Conservation (phyloP, 208 protist genomes). For the Wallacemonas sp. region DNA sequence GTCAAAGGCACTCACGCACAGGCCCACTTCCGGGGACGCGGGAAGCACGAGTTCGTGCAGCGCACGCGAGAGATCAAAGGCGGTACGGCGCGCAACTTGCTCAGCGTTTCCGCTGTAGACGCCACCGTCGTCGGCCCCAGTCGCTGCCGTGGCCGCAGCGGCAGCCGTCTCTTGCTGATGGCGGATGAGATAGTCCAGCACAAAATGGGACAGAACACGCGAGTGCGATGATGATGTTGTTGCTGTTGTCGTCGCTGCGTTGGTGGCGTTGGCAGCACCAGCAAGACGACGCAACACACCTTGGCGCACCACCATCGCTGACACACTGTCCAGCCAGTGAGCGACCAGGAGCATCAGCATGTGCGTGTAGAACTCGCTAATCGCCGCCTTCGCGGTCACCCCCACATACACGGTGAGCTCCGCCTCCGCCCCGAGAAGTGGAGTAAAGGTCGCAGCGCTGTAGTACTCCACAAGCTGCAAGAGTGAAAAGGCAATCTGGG, state of each 20-base stretch:
- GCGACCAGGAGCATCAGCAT: slow-evolving; percentile 37
- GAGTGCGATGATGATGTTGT: slow-evolving; percentile 1
- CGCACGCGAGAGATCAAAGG: slow-evolving; percentile 43
- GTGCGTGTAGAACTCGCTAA: slow-evolving; percentile 44
- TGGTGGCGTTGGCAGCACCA: slow-evolving; percentile 1
- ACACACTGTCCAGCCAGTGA: slow-evolving; percentile 63
- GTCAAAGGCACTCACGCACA: slow-evolving; percentile 41
- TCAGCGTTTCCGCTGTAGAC: slow-evolving; percentile 11
- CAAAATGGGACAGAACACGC: slow-evolving; percentile 6
- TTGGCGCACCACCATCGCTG: slow-evolving; percentile 36
- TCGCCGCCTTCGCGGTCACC: slow-evolving; percentile 44
- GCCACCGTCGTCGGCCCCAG: background rate
- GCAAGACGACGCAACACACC: slow-evolving; percentile 56
- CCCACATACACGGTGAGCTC: slow-evolving; percentile 55
- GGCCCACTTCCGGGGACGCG: slow-evolving; percentile 54
- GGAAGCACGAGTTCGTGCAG: slow-evolving; percentile 60
- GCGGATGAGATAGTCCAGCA: slow-evolving; percentile 23
- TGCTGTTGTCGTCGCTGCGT: background rate
- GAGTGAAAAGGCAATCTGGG: slow-evolving; percentile 53
- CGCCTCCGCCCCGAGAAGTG: slow-evolving; percentile 48
- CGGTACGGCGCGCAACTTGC: slow-evolving; percentile 3
- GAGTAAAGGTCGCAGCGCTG: slow-evolving; percentile 45
- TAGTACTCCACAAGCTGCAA: slow-evolving; percentile 82
- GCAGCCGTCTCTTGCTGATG: slow-evolving; percentile 19
- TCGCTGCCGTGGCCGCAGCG: too few relatives aligned